These are phyloP conservation scores for Kitagawia praeruptora DNA, from an alignment of 129 eudicot genomes.

Conservation along the genomic window DNA sequence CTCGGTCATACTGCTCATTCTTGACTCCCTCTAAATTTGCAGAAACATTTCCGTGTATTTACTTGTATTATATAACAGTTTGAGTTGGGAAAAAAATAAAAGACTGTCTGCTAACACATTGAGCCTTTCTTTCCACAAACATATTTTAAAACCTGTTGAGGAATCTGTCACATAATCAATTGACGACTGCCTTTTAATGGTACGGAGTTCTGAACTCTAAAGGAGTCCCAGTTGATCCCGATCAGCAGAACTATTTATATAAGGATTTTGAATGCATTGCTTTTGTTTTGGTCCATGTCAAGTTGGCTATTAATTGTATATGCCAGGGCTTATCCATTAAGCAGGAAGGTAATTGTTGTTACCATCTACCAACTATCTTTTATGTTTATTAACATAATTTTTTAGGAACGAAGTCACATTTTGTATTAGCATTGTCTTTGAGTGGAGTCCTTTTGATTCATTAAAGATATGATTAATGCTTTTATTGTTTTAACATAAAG, in stretches of 20 bases:
- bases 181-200: not conserved
- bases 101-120: not conserved
- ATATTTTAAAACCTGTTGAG: not conserved
- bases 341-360: not conserved
- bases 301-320: not conserved
- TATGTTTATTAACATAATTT: not conserved
- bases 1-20: not conserved
- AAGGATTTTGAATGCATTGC: not conserved
- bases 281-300: slow-evolving; percentile 1
- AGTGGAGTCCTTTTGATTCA: not conserved
- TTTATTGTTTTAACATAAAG: not conserved
- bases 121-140: not conserved
- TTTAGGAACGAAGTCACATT: not conserved
- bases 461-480: not conserved
- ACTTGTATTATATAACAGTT: not conserved
- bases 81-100: not conserved
- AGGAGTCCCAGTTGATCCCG: not conserved
- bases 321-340: not conserved
- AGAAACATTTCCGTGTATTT: not conserved
- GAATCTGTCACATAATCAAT: not conserved
- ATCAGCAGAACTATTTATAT: not conserved
- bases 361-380: not conserved
- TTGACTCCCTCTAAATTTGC: not conserved
- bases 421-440: not conserved
- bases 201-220: not conserved